Percentiles rank a stretch among this genome's conserved stretches.
phyloP scores from a whole-genome alignment of 148 eudicot genomes.

The Arbutus unedo region DNA sequence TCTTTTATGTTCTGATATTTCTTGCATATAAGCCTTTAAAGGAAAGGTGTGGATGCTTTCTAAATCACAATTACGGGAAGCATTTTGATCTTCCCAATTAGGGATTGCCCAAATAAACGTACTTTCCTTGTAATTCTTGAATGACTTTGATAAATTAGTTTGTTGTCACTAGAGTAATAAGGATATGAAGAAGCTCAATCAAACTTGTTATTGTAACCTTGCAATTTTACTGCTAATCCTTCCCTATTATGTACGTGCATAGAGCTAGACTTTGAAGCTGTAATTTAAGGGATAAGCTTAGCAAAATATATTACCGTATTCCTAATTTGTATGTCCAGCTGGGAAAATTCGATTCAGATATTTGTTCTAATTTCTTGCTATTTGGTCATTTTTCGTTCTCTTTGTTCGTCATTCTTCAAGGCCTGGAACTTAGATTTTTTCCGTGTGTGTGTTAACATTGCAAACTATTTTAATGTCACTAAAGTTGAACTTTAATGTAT shows the following conservation, averaged over 20 bases:
- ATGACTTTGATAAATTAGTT: neutral
- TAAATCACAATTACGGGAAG: neutral
- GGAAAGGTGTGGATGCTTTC: neutral
- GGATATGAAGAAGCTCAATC: neutral
- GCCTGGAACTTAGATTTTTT: neutral
- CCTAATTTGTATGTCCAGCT: neutral
- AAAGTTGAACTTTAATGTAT: neutral
- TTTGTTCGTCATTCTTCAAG: neutral
- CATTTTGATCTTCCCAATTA: neutral
- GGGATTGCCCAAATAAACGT: neutral
- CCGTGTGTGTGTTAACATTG: neutral
- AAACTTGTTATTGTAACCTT: neutral
- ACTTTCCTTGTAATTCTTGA: neutral
- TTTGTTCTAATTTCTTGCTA: neutral
- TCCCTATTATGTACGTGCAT: neutral
- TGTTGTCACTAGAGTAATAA: neutral
- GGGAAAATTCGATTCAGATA: neutral
- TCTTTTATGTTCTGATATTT: neutral
- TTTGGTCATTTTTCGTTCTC: neutral
- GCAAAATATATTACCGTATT: neutral
- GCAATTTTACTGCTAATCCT: neutral
- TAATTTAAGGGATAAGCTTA: neutral
- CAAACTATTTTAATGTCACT: neutral
- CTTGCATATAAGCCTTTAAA: neutral
- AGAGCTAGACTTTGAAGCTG: neutral